These are phyloP conservation scores for Quercus gilva DNA, from an alignment of 306 rosid species.

Conservation along the genomic window DNA sequence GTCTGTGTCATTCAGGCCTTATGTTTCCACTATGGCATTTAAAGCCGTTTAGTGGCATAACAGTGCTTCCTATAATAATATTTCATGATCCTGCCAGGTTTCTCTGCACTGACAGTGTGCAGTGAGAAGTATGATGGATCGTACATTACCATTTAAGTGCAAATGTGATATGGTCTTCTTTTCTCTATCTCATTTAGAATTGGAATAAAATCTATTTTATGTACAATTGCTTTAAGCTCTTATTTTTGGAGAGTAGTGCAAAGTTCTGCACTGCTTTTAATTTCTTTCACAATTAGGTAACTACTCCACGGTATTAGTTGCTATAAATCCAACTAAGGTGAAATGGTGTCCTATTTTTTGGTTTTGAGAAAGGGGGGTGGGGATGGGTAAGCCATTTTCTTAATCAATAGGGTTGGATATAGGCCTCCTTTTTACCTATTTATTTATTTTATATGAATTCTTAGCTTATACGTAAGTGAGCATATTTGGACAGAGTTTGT, in stretches of 20 bases:
- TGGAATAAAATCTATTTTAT: not conserved
- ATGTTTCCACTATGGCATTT: constrained; percentile 63
- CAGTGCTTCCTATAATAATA: constrained; percentile 75
- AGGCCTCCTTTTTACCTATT: not conserved
- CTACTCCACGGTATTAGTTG: not conserved
- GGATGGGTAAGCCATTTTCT: too few relatives aligned
- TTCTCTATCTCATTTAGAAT: not conserved
- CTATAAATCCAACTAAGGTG: too few relatives aligned
- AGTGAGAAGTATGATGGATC: constrained; percentile 99
- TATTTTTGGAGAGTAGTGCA: not conserved
- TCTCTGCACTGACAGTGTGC: constrained; percentile 99
- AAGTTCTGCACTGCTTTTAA: not conserved
- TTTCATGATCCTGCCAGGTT: constrained; percentile 90
- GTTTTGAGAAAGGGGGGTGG: too few relatives aligned
- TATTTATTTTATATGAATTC: not conserved
- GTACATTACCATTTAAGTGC: constrained; percentile 33
- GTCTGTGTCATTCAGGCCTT: constrained; percentile 25
- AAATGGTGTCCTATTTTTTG: too few relatives aligned
- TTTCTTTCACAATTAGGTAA: not conserved
- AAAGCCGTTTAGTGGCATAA: constrained; percentile 57
- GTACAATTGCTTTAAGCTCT: not conserved
- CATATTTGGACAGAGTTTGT: not conserved
- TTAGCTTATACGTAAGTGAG: not conserved
- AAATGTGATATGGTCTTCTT: constrained; percentile 6
- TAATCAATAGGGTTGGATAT: too few relatives aligned